Percentiles rank a stretch among this genome's conserved stretches.
phyloP scores from a whole-genome alignment of 805 yeast genomes.

The Yarrowia alimentaria region DNA sequence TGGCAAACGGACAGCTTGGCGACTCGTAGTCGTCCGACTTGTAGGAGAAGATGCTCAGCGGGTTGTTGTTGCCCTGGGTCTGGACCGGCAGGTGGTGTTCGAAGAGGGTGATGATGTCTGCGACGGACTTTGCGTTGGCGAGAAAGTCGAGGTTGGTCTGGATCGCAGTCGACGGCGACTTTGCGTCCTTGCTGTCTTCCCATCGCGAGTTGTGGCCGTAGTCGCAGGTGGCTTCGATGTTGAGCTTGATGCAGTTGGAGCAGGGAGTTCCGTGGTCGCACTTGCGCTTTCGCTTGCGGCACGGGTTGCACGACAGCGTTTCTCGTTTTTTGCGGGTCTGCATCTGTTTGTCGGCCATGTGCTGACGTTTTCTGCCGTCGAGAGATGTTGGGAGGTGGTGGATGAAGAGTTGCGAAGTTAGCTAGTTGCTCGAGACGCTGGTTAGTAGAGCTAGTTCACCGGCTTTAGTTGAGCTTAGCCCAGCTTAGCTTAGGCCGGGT shows the following conservation, averaged over 20 bases:
- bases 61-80: constrained; percentile 2
- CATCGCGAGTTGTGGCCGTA: constrained; percentile 21
- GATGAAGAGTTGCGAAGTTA: too few relatives aligned
- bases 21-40: constrained; percentile 2
- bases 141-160: constrained; percentile 1
- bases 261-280: constrained; percentile 21
- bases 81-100: constrained; percentile 9
- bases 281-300: constrained; percentile 24
- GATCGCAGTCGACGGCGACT: not conserved
- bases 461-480: too few relatives aligned
- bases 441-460: too few relatives aligned
- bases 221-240: constrained; percentile 14
- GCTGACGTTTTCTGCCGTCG: not conserved
- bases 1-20: not conserved
- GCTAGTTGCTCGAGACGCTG: too few relatives aligned
- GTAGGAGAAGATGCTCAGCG: constrained; percentile 17
- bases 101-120: constrained; percentile 1
- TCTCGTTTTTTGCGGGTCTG: constrained; percentile 22
- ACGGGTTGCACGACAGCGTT: constrained; percentile 23
- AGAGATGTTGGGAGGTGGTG: not conserved
- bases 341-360: constrained; percentile 1
- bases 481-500: too few relatives aligned
- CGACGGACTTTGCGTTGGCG: not conserved
- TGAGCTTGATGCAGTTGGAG: constrained; percentile 13
- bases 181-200: constrained; percentile 3